Base-by-base conservation (phyloP, 1,284 basidiomycete genomes). In the Microbotryum lychnidis-dioicae region DNA sequence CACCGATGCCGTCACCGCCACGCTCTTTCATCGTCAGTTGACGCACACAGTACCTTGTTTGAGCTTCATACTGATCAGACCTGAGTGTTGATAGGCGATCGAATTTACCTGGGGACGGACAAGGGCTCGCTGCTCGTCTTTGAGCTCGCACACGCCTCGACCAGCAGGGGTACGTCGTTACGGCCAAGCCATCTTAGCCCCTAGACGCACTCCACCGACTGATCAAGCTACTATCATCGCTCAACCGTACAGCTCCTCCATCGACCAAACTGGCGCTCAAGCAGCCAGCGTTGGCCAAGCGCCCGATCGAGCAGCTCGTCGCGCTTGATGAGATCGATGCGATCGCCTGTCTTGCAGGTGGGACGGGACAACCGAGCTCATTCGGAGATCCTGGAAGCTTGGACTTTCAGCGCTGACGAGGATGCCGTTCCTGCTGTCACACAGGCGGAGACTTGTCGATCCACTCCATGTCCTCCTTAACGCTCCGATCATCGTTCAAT, bases 251-350 rank as follows among this genome's bases (percentile, higher is more conserved):
- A 64, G 62, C 60, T 21, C 54, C 58, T 6, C 62, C 67, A 0
- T 56, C 73, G 18, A 75, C 82, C 4, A 79, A 78, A 37, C 77
- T 85, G 2, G 77, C 87, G 20, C 84, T 87, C 67, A 82, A 81
- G 20, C 87, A 84, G 81, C 84, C 84, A 64, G 77, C 75, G 6
- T 75, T 92, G 37, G 77, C 80, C 16, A 80, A 83, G 66, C 82
- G 81, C 68, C 80, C 87, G 14, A 88, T 97, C 49, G 91, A 97
- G 61, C 90, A 91, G 72, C 77, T 97, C 6, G 88, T 85, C 3
- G 86, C 87, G 56, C 81, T 97, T 66, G 85, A 86, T 66, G 88
- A 90, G 69, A 81, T 89, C 18, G 86, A 89, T 68, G 86, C 87
- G 12, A 78, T 97, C 31, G 84, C 88, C 5, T 80, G 89, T 9